Evolutionary conservation across 2,329 filamentous ascomycete species (phyloP), one percentile per base, ranked within the genome.

Genomic region (Neopestalotiopsis sp.): DNA sequence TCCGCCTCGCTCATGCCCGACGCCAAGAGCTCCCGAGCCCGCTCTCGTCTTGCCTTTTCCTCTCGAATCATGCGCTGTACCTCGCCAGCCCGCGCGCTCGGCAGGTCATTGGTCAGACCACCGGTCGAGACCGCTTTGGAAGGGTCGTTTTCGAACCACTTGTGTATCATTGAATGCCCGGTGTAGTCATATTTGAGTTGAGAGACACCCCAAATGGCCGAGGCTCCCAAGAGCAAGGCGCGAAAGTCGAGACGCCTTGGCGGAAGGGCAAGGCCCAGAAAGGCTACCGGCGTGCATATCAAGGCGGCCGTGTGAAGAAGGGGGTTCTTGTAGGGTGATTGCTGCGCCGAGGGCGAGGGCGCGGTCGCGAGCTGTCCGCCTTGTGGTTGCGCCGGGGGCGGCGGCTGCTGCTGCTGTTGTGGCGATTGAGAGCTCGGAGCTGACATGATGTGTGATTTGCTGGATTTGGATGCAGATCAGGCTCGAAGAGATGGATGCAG

Each of bases 141-240:
- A 17, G 32, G 7, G 32, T n/a, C 53, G 17, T 14, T 66, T 45
- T 34, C 45, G 24, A 24, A 77, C 70, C 87, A 82, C 9, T 87
- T 86, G 71, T 79, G 74, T 74, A 82, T 80, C 69, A 89, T 82
- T 34, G 86, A 88, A 64, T 81, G 81, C 65, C 88, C 88, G 14
- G 84, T 89, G 79, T 86, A 89, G 78, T 88, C 87, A 78, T 85
- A 83, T 63, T 82, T 82, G 56, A 90, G 85, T 78, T 87, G 86
- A 77, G 87, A 87, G 68, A 86, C 85, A 68, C 85, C 84, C 72
- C 87, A 83, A 38, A 87, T 84, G 72, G 86, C 83, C 68, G 83
- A 82, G 69, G 81, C 81, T 68, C 81, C 81, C 65, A 90, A 85
- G 66, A 87, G 77, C 63, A 84, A 73, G 76, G 84, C 83, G 69